Evolutionary conservation across 1,284 basidiomycete species (phyloP), one percentile per base, ranked within the genome.

Genomic region (Xerocomus amazonicus): DNA sequence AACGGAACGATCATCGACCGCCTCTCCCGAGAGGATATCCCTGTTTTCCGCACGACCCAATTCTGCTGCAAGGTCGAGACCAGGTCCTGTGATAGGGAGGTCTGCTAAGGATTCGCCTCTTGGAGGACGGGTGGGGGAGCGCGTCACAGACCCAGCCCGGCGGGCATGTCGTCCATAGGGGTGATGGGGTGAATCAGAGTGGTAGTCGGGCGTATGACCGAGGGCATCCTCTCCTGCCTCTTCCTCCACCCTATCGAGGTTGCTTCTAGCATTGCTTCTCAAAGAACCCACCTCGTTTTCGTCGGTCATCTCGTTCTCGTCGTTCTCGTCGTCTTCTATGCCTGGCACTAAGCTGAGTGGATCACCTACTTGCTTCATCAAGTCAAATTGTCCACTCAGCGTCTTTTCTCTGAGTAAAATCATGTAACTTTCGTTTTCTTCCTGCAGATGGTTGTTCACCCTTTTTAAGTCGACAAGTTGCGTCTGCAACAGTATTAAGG

Each of bases 351-450:
- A 68, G 34, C 72, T 73, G n/a, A 71, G 67, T 43, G 66, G 68
- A 31, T 73, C 79, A 35, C 81, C 83, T 52, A 88, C 83, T 62
- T 83, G 79, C 58, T 75, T 80, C 64, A 84, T 73, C 48, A 89
- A 73, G 60, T 90, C 83, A 60, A 92, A 88, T 58, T 90, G 83
- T 2, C 93, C 93, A 55, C 78, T 92, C 36, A 97, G 72, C 0
- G 94, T 97, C 70, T 81, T 84, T 71, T 97, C 92, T 52, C 90
- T 77, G 27, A 97, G 72, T 39, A 97, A 76, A 54, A 93, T 90
- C 77, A 95, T 92, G 73, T 92, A 97, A 43, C 90, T 89, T 70
- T 96, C 92, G 67, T 96, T 97, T 62, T 97, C 93, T 65, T 97
- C 93, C 66, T 91, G 88, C 36, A 91, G 63, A 54, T 87, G 83